Base-by-base conservation (phyloP, 2,329 filamentous ascomycete species). In the Furcasterigmium sp. region DNA sequence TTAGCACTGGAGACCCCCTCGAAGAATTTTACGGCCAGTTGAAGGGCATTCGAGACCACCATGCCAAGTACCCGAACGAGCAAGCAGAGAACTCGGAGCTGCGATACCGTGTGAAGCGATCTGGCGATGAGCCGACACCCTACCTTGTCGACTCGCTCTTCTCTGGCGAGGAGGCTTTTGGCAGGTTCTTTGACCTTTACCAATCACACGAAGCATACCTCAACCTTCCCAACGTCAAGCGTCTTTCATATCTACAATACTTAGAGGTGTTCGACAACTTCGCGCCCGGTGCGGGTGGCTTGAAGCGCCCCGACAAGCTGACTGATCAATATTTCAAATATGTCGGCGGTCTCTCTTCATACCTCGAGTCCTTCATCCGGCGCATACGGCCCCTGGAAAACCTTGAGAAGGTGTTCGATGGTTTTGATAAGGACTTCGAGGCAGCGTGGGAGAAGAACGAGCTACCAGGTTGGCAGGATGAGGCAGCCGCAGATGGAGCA, bases 261-360 rank as follows among this genome's bases (percentile, higher is more conserved):
- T 80, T 98, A 30, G 88, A 95, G 52, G 68, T 82, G 1, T 97
- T 98, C 61, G 93, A 98, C 66, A 80, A 82, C 51, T 97, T 98
- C 59, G 74, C 81, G 2, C 76, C 83, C 0, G 86, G 86, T 4
- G 75, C 83, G 39, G 78, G 86, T 39, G 83, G 83, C 11, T 75
- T 95, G 50, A 91, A 87, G 59, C 76, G 87, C 40, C 70, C 75
- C 23, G 87, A 95, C 58, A 98, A 97, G 69, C 69, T 94, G 64
- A 95, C 87, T 1, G 91, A 97, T 54, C 80, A 85, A 54, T 98
- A 97, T 63, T 95, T 97, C 65, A 80, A 80, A 50, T 98, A 98
- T 58, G 78, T 96, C 10, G 84, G 84, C 34, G 80, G 85, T 29
- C 69, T 98, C 45, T 83, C 86, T 43, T 73, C 78, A 17, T 97